Percentiles rank a stretch among this genome's conserved stretches.
These are phyloP conservation scores for Yarrowia sp. DNA, from an alignment of 805 yeast species.

Conservation along the genomic window DNA sequence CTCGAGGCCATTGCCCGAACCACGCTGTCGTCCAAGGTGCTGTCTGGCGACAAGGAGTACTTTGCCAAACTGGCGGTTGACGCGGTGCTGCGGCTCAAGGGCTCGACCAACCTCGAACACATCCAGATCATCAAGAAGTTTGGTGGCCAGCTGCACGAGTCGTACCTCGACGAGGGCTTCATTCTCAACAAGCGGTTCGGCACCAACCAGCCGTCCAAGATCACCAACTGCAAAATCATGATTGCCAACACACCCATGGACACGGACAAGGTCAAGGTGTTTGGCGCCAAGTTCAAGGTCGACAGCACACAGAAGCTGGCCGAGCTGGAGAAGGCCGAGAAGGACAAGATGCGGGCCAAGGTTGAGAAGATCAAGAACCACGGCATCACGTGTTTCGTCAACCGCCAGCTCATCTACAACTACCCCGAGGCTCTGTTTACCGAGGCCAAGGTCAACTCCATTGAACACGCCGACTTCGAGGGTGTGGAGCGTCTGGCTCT, in stretches of 20 bases:
- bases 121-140: slow-evolving; percentile 91
- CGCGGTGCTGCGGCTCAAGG: slow-evolving; percentile 86
- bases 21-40: slow-evolving; percentile 88
- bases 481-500: slow-evolving; percentile 96
- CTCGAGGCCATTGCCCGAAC: slow-evolving; percentile 88
- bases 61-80: slow-evolving; percentile 92
- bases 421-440: slow-evolving; percentile 96
- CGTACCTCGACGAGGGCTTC: slow-evolving; percentile 95
- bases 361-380: slow-evolving; percentile 88
- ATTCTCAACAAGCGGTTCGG: slow-evolving; percentile 91
- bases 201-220: slow-evolving; percentile 86
- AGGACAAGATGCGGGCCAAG: slow-evolving; percentile 87
- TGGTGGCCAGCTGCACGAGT: slow-evolving; percentile 91
- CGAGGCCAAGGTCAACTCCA: slow-evolving; percentile 84
- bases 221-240: slow-evolving; percentile 82
- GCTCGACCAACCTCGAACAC: slow-evolving; percentile 86
- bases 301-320: slow-evolving; percentile 95
- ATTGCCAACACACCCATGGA: slow-evolving; percentile 94
- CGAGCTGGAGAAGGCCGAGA: slow-evolving; percentile 92
- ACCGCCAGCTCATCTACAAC: slow-evolving; percentile 95
- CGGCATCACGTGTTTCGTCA: slow-evolving; percentile 87
- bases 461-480: slow-evolving; percentile 98
- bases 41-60: slow-evolving; percentile 91
- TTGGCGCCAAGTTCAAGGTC: slow-evolving; percentile 97
- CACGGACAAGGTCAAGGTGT: slow-evolving; percentile 95